Evolutionary conservation across 2,329 filamentous ascomycete species (phyloP).

Genomic region (Phaeosphaeriaceae sp.): DNA sequence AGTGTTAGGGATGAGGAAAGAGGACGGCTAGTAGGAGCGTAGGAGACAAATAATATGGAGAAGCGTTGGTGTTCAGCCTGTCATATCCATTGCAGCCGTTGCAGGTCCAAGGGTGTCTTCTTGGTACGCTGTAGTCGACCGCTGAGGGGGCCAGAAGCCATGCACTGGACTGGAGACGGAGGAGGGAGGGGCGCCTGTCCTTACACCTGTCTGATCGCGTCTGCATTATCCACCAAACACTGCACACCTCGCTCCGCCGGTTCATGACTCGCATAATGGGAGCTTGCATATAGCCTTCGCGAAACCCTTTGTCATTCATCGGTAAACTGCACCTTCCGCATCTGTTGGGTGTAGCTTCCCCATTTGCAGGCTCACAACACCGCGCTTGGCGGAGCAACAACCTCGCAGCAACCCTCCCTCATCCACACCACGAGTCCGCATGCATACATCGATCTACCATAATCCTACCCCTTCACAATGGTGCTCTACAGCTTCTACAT

Average conservation of each 20-base stretch:
- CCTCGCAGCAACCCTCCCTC: not conserved
- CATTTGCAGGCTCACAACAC: not conserved
- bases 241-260: not conserved
- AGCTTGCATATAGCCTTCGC: not conserved
- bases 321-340: not conserved
- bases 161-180: not conserved
- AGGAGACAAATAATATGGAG: slow-evolving; percentile 20
- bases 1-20: slow-evolving; percentile 11
- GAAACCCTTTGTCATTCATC: not conserved
- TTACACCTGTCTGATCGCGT: not conserved
- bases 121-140: slow-evolving; percentile 3
- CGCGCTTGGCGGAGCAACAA: not conserved
- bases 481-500: slow-evolving; percentile 98
- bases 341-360: not conserved
- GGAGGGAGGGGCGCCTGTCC: not conserved
- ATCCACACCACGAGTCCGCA: not conserved
- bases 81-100: slow-evolving; percentile 11
- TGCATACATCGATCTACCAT: not conserved
- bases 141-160: not conserved
- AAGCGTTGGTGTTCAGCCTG: slow-evolving; percentile 11
- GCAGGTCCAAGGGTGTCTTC: slow-evolving; percentile 3
- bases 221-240: not conserved
- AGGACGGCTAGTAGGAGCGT: slow-evolving; percentile 9
- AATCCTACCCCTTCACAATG: slow-evolving; percentile 61
- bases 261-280: not conserved